These are phyloP conservation scores for Apiospora pterosperma DNA, from an alignment of 2,329 filamentous ascomycete species.

Conservation along the genomic window DNA sequence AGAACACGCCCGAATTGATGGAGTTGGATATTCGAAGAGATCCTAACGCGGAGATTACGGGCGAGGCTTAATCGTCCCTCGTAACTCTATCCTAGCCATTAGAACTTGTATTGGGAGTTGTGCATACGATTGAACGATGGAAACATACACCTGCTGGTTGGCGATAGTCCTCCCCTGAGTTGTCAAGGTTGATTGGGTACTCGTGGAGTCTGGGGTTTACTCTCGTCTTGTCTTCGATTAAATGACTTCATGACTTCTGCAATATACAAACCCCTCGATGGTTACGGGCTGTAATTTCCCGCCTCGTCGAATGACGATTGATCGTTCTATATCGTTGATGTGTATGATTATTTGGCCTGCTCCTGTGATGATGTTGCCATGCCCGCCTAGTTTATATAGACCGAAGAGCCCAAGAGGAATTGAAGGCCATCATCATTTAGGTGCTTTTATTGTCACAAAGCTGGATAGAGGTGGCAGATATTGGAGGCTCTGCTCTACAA, in stretches of 20 bases:
- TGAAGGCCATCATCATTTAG: background rate
- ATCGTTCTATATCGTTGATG: background rate
- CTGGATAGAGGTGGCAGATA: background rate
- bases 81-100: background rate
- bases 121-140: background rate
- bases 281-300: background rate
- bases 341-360: too few relatives aligned
- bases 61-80: constrained; percentile 11
- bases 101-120: background rate
- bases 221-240: background rate
- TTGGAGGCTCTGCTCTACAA: background rate
- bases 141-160: background rate
- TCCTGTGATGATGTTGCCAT: background rate
- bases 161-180: background rate
- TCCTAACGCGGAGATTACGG: constrained; percentile 55
- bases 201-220: background rate
- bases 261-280: background rate
- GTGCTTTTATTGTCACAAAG: background rate
- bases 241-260: background rate
- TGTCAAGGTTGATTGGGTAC: background rate
- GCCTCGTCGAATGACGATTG: background rate
- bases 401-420: background rate
- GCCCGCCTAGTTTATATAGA: too few relatives aligned
- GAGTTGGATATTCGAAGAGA: constrained; percentile 62
- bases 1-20: constrained; percentile 55